Conservation (phyloP, 345 rosid species). For the Conringia planisiliqua region DNA sequence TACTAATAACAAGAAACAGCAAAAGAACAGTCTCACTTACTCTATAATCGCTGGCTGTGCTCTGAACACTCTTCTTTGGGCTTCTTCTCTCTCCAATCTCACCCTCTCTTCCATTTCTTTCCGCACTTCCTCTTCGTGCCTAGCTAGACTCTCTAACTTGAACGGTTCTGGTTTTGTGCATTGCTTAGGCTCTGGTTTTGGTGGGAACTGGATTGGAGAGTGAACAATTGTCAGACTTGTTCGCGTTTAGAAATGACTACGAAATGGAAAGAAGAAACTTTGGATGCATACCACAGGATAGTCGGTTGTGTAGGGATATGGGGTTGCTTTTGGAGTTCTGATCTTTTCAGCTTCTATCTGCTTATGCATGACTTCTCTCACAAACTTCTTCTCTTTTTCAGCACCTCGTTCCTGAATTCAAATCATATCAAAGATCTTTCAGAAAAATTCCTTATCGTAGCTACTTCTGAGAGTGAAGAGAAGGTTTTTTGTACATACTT, state of each 20-base stretch:
- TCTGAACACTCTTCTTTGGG: constrained; percentile 55
- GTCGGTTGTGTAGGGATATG: constrained; percentile 87
- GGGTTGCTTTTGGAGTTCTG: constrained; percentile 44
- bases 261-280: background rate
- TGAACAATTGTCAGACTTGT: background rate
- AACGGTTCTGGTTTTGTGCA: constrained; percentile 76
- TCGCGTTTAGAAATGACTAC: background rate
- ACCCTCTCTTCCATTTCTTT: constrained; percentile 67
- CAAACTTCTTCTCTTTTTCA: background rate
- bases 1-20: background rate
- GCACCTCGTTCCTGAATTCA: background rate
- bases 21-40: constrained; percentile 35
- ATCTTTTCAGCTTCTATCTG: background rate
- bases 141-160: constrained; percentile 63
- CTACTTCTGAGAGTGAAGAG: background rate
- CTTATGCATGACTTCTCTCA: background rate
- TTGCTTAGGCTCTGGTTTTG: constrained; percentile 69
- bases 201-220: constrained; percentile 49
- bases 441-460: background rate
- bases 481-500: background rate
- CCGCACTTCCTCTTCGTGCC: constrained; percentile 69
- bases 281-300: constrained; percentile 16
- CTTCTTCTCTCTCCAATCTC: constrained; percentile 57
- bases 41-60: constrained; percentile 66
- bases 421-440: background rate